Evolutionary conservation across 2,329 filamentous ascomycete genomes (phyloP).

Genomic region (Penicillium verrucosum): DNA sequence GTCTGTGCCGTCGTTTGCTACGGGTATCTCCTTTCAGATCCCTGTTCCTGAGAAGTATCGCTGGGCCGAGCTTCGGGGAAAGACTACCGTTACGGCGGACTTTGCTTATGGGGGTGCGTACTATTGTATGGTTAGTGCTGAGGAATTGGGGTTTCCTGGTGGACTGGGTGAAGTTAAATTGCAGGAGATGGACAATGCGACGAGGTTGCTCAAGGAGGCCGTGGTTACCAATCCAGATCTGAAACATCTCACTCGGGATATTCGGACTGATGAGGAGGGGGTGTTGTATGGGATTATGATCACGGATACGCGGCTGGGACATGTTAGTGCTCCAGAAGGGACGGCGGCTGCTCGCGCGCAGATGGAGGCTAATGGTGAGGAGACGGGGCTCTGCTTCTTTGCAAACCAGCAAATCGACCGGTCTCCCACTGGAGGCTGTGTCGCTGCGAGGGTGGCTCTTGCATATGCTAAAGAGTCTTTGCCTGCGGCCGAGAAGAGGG

Average conservation of each 20-base stretch:
- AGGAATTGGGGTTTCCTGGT: slow-evolving; percentile 40
- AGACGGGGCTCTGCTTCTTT: slow-evolving; percentile 47
- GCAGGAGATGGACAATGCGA: slow-evolving; percentile 30
- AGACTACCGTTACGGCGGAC: slow-evolving; percentile 29
- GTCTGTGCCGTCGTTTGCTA: slow-evolving; percentile 44
- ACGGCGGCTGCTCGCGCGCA: slow-evolving; percentile 21
- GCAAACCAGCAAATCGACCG: slow-evolving; percentile 50
- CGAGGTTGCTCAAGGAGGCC: slow-evolving; percentile 33
- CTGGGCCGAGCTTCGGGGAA: slow-evolving; percentile 40
- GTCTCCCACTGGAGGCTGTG: slow-evolving; percentile 39
- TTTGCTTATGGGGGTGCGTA: slow-evolving; percentile 48
- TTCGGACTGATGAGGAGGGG: slow-evolving; percentile 6
- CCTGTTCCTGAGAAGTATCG: slow-evolving; percentile 26
- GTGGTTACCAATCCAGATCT: slow-evolving; percentile 18
- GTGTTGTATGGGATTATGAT: slow-evolving; percentile 22
- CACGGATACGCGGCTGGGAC: slow-evolving; percentile 11
- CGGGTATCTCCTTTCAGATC: slow-evolving; percentile 32
- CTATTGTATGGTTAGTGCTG: slow-evolving; percentile 39
- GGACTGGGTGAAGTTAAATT: slow-evolving; percentile 31
- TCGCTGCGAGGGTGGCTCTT: slow-evolving; percentile 38
- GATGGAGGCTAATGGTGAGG: slow-evolving; percentile 28
- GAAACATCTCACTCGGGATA: slow-evolving; percentile 1
- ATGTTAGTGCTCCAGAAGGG: slow-evolving; percentile 8
- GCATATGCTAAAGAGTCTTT: slow-evolving; percentile 32
- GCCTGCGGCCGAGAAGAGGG: slow-evolving; percentile 25